These are phyloP conservation scores for Phytophthora multivora DNA, from an alignment of 352 stramenopile species.

Conservation along the genomic window DNA sequence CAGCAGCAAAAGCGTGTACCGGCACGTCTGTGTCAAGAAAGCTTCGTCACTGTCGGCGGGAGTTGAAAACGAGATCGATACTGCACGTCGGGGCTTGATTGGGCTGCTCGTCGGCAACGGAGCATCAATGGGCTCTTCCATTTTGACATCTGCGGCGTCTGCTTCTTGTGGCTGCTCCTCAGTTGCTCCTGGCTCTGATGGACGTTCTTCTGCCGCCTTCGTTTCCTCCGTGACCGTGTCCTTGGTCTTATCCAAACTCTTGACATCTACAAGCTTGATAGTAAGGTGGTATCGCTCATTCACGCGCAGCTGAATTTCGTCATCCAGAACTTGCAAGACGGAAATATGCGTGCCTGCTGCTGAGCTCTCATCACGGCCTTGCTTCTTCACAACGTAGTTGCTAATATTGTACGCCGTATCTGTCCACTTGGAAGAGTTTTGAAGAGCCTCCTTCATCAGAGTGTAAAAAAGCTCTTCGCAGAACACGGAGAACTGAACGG, in stretches of 20 bases:
- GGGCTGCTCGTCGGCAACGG: constrained; percentile 25
- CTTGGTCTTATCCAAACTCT: constrained; percentile 32
- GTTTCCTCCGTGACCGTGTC: constrained; percentile 11
- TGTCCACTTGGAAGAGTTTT: constrained; percentile 68
- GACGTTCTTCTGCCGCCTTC: not conserved
- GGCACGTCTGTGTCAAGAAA: constrained; percentile 70
- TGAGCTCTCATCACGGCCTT: constrained; percentile 37
- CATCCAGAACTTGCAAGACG: constrained; percentile 80
- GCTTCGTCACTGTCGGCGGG: constrained; percentile 42
- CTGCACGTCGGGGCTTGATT: constrained; percentile 28
- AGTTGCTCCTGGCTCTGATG: not conserved
- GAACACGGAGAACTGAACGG: constrained; percentile 87
- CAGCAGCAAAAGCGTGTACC: constrained; percentile 72
- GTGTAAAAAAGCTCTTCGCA: constrained; percentile 87
- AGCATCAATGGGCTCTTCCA: constrained; percentile 17
- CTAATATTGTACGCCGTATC: constrained; percentile 69
- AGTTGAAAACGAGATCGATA: constrained; percentile 33
- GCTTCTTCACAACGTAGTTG: constrained; percentile 61
- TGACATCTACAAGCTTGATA: constrained; percentile 74
- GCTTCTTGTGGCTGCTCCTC: constrained; percentile 18
- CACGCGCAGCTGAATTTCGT: constrained; percentile 80
- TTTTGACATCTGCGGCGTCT: constrained; percentile 30
- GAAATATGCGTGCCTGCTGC: constrained; percentile 47
- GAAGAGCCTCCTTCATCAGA: constrained; percentile 81
- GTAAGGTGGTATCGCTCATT: constrained; percentile 76